These are phyloP conservation scores for Alternaria angustiovoidea DNA, from an alignment of 2,329 filamentous ascomycete species.

Conservation along the genomic window DNA sequence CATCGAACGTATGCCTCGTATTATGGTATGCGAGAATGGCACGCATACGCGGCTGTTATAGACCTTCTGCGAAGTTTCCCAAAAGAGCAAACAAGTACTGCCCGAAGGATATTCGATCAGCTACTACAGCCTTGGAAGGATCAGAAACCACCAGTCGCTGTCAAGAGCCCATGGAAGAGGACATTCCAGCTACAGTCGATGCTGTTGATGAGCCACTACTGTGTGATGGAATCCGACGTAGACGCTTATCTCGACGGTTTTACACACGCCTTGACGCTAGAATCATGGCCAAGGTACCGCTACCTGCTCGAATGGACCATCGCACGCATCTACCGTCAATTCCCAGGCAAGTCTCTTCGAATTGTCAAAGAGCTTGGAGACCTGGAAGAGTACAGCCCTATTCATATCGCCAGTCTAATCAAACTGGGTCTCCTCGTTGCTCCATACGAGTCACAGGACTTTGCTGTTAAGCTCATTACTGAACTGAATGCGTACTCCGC, in stretches of 20 bases:
- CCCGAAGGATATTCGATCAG: constrained; percentile 41
- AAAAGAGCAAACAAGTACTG: constrained; percentile 29
- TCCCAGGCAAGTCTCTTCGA: constrained; percentile 39
- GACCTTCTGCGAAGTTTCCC: constrained; percentile 55
- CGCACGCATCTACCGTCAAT: constrained; percentile 52
- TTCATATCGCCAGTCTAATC: constrained; percentile 57
- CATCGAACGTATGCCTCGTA: constrained; percentile 53
- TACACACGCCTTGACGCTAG: constrained; percentile 53
- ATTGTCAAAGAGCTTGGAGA: constrained; percentile 50
- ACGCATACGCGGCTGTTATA: constrained; percentile 56
- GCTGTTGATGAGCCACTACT: constrained; percentile 53
- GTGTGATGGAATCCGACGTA: constrained; percentile 37
- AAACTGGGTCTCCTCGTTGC: constrained; percentile 57
- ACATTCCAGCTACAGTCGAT: constrained; percentile 58
- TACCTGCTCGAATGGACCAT: constrained; percentile 60
- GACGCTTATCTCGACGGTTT: constrained; percentile 49
- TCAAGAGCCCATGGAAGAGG: constrained; percentile 59
- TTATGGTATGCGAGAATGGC: constrained; percentile 54
- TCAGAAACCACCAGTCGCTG: constrained; percentile 54
- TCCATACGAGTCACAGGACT: constrained; percentile 50
- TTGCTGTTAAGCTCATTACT: constrained; percentile 51
- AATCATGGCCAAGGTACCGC: constrained; percentile 58
- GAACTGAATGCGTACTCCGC: constrained; percentile 55
- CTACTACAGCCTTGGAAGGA: constrained; percentile 54
- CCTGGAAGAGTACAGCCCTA: constrained; percentile 57